Base-by-base conservation (phyloP, 2,329 filamentous ascomycete genomes). In the Verticillium longisporum region DNA sequence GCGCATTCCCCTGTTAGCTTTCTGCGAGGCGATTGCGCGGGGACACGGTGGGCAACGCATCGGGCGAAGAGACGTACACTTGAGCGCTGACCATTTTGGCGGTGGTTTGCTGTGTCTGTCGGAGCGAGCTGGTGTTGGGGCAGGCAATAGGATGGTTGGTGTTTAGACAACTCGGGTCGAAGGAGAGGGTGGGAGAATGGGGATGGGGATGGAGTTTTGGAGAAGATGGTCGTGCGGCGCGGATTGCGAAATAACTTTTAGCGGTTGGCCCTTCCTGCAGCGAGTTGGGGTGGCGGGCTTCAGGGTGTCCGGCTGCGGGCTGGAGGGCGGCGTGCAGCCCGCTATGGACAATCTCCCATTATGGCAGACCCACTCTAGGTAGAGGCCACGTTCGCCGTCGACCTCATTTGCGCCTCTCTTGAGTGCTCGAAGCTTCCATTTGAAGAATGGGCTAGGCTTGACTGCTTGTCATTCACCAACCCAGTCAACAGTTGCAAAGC, bases 41-140 rank as follows among this genome's bases (percentile, higher is more conserved):
- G n/a, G 56, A 53, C 53, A 53, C 34, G 32, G 36, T 54, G 45
- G 18, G 21, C 36, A 21, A 7, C 37, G 54, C 32, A 54, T 34
- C 55, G 61, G 55, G 32, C 45, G 37, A 33, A 31, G 31, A 14
- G 18, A 62, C 68, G 63, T 66, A 70, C 68, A 70, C 67, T 64
- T 69, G 68, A 58, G 68, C 64, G 64, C 63, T 70, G 37, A 68
- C 64, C 67, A 70, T 68, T 62, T 59, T 70, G 67, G 63, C 61
- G 62, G 61, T 61, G 11, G 57, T 54, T 57, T 26, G 26, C 13
- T 36, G 36, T 21, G 21, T 57, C 15, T 41, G 15, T 38, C 37
- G 34, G 37, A 26, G 36, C 15, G 34, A 57, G 36, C 14, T 33
- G n/a, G 5, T n/a, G 13, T 21, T 11, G 21, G 18, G 45, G 45